Conservation (phyloP, 345 rosid species). For the Camelina sativa region DNA sequence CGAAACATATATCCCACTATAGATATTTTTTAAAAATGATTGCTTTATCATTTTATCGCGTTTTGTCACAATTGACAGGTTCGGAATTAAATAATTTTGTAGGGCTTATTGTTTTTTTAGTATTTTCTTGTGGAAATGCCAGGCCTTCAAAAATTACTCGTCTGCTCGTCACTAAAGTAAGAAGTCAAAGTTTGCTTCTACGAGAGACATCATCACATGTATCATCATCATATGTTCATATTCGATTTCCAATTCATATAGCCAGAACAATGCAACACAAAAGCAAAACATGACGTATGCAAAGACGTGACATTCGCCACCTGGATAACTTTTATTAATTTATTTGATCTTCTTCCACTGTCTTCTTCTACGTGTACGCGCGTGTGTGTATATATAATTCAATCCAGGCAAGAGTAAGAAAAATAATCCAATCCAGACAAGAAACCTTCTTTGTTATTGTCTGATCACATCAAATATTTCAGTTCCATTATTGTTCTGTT, state of each 20-base stretch:
- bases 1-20: too few relatives aligned
- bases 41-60: too few relatives aligned
- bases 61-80: too few relatives aligned
- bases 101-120: neutral
- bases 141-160: neutral
- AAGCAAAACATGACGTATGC: conserved; percentile 23
- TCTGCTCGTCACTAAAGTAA: neutral
- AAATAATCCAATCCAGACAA: neutral
- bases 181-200: conserved; percentile 26
- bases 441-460: conserved; percentile 7
- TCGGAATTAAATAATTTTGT: too few relatives aligned
- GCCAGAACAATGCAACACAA: conserved; percentile 3
- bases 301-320: conserved; percentile 36
- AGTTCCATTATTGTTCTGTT: neutral
- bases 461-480: conserved; percentile 1
- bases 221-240: neutral
- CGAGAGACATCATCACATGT: neutral
- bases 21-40: too few relatives aligned
- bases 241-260: conserved; percentile 29
- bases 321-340: conserved; percentile 3
- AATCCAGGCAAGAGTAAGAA: neutral
- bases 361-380: neutral
- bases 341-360: neutral
- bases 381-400: conserved; percentile 5
- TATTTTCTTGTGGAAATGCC: neutral